Evolutionary conservation across 2,329 filamentous ascomycete genomes (phyloP), one percentile per base, ranked within the genome.

Genomic region (Chaetoscypha palmicola): DNA sequence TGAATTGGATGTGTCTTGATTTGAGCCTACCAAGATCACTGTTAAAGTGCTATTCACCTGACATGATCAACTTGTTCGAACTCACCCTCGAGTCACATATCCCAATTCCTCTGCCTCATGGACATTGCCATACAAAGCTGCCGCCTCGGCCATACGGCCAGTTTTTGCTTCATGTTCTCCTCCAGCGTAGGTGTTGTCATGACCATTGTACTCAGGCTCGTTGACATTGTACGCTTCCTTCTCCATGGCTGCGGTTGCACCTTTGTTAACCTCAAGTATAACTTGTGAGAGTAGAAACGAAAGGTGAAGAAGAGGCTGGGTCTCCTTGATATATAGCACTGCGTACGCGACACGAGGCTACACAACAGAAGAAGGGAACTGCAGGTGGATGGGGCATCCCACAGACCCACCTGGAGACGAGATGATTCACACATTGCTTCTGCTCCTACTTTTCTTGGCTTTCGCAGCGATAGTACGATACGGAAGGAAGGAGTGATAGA

Each of bases 1-100:
- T 79, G 56, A 77, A 75, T 49, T 77, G 67, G 39, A 77, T 73
- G 57, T 78, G 74, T 51, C 73, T 68, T 28, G 71, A 72, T 43
- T 60, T 58, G 23, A 58, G 43, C 34, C 59, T 60, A 31, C 3
- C 37, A 28, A 39, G 14, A 30, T 26, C 11, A 31, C n/a, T 28
- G 21, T 38, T 17, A 38, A 24, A n/a, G n/a, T 30, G 17, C 11
- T 9, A 4, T 17, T 24, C 3, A 10, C 17, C 23, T 28, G 14
- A 19, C n/a, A 17, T 16, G 4, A 26, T 14, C 8, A 26, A 14
- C n/a, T 20, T 5, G 8, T n/a, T 21, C 16, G 11, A 17, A 60
- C 64, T 41, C 58, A 68, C 65, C 69, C 71, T 65, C 72, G 60
- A 52, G 64, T 56, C 33, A 74, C 71, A 53, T 74, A 74, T 28